Evolutionary conservation across 257 asterid species (phyloP), one percentile per base, ranked within the genome.

Genomic region (Capsicum pubescens): DNA sequence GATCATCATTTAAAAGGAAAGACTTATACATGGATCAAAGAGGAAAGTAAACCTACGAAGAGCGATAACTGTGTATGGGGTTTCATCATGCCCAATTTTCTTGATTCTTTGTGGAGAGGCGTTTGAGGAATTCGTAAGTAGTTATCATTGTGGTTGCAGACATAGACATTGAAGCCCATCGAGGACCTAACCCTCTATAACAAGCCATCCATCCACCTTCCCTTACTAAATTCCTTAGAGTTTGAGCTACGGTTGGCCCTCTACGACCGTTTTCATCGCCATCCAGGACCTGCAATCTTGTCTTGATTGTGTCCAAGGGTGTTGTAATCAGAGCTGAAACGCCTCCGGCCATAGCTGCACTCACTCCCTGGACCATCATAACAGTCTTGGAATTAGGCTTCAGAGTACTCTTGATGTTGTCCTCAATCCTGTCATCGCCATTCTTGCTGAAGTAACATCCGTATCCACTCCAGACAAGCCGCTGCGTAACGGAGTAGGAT

Each of bases 121-220:
- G 86, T 87, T 94, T 94, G 89, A 94, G 83, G 90, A 94, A 89
- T 91, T 94, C 98, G 39, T 94, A 94, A 7, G 98, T 91, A 42
- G 97, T 92, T 89, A 94, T 94, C 98, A 94, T 94, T 3, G 97
- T 91, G 12, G 97, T 89, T 55, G 94, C 95, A 76, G 97, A 93
- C 89, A 93, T 70, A 60, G 98, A 93, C 98, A 93, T 93, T 36
- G 97, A 91, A 61, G 94, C 95, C 84, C 97, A 94, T 83, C 98
- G 85, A 3, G 96, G 98, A n/a, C 97, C 94, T 82, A 93, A 85
- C 56, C 98, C 98, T 87, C 98, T 88, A 79, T 94, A 94, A 69
- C 97, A 94, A 86, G 97, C 98, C 85, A 84, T 74, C 95, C 95
- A 94, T 0, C 98, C 97, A 57, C 94, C 97, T 80, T 92, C 98